Conservation (phyloP, 345 rosid genomes). For the Lenwebbia sp. region DNA sequence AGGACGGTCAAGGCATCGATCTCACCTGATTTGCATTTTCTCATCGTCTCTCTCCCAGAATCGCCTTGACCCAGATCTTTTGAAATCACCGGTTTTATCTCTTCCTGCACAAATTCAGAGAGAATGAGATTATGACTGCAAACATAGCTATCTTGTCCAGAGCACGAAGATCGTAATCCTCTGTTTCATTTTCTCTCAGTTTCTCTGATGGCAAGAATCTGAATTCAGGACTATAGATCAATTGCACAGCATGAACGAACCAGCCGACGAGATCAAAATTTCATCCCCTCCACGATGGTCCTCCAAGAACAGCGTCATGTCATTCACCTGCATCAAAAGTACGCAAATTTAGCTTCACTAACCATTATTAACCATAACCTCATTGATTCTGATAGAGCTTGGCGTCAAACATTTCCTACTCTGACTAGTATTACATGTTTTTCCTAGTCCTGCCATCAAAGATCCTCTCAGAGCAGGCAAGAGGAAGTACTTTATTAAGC, state of each 20-base stretch:
- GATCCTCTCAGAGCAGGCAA: background rate
- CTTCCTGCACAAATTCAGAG: background rate
- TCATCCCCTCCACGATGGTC: conserved; percentile 96
- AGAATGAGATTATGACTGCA: background rate
- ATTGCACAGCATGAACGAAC: conserved; percentile 5
- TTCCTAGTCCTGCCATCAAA: background rate
- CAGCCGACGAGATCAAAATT: conserved; percentile 64
- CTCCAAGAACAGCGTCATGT: conserved; percentile 74
- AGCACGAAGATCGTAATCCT: background rate
- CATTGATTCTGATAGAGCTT: background rate
- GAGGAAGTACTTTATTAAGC: background rate
- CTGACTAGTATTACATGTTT: background rate
- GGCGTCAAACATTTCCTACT: background rate
- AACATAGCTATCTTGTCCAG: background rate
- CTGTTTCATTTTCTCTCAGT: background rate
- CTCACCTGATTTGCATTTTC: background rate
- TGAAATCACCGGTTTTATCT: background rate
- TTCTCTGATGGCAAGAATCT: background rate
- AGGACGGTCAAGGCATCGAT: background rate
- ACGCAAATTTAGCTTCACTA: background rate
- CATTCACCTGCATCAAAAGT: conserved; percentile 42
- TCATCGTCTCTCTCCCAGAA: background rate
- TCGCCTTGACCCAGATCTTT: background rate
- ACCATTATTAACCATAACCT: background rate
- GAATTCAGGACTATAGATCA: background rate